These are phyloP conservation scores for Phytophthora ohioensis DNA, from an alignment of 352 stramenopile species.

Conservation along the genomic window DNA sequence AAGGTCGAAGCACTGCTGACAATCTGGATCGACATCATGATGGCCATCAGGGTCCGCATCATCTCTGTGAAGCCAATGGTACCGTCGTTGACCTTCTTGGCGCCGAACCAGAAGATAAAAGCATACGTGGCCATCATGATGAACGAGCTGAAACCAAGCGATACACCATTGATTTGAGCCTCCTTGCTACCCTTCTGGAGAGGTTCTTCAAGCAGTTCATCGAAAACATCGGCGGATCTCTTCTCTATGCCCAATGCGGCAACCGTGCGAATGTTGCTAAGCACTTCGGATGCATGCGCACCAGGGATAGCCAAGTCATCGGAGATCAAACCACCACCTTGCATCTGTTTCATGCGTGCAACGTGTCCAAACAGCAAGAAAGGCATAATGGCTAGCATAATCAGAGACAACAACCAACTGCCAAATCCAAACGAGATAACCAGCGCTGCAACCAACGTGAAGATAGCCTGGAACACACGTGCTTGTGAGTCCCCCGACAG, in stretches of 20 bases:
- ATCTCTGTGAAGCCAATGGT: conserved; percentile 53
- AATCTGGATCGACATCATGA: conserved; percentile 53
- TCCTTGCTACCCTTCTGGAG: conserved; percentile 41
- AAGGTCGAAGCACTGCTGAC: conserved; percentile 41
- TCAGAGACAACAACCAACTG: conserved; percentile 73
- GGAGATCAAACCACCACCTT: conserved; percentile 22
- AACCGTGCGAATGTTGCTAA: conserved; percentile 63
- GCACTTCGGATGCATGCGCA: conserved; percentile 56
- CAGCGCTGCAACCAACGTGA: conserved; percentile 63
- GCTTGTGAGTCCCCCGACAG: conserved; percentile 64
- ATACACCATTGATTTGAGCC: conserved; percentile 51
- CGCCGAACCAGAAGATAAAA: conserved; percentile 75
- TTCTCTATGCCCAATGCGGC: conserved; percentile 51
- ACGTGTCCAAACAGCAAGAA: conserved; percentile 59
- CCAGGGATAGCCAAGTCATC: conserved; percentile 45
- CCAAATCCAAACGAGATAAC: conserved; percentile 71
- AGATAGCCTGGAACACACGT: conserved; percentile 49
- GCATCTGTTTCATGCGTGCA: conserved; percentile 49
- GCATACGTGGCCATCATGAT: conserved; percentile 60
- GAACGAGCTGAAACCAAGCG: conserved; percentile 79
- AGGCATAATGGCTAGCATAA: conserved; percentile 73
- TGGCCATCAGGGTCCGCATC: conserved; percentile 66
- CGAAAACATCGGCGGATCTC: conserved; percentile 33
- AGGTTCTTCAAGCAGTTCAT: conserved; percentile 34
- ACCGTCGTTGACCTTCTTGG: conserved; percentile 50